phyloP scores from a whole-genome alignment of 2,329 filamentous ascomycete species.

The Penicillium freii region DNA sequence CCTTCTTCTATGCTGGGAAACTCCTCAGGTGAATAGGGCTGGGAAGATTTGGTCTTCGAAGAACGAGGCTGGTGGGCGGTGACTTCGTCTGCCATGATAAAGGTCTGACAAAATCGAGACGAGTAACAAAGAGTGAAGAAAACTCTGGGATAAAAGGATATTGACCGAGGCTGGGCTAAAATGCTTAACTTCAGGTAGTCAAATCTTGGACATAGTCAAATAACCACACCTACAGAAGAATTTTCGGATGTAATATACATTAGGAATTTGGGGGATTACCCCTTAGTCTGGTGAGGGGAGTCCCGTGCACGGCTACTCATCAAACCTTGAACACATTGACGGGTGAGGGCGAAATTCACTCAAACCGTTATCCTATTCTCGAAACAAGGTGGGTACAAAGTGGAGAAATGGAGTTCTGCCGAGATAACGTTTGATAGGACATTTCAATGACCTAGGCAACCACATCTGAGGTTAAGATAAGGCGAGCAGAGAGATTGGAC shows the following conservation, averaged over 20 bases:
- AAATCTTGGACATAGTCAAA: background rate
- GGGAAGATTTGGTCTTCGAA: background rate
- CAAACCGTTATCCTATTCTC: background rate
- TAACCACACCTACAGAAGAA: background rate
- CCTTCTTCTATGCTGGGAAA: constrained; percentile 9
- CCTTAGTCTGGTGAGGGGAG: background rate
- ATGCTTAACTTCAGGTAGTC: background rate
- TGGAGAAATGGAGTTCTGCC: background rate
- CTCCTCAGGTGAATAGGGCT: constrained; percentile 2
- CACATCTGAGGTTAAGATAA: background rate
- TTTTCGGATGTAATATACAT: background rate
- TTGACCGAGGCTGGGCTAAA: background rate
- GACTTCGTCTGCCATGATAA: constrained; percentile 5
- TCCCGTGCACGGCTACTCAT: background rate
- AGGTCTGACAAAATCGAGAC: background rate
- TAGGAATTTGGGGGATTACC: background rate
- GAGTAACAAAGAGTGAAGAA: too few species aligned
- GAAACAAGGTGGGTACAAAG: background rate
- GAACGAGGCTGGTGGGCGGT: background rate
- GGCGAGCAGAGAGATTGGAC: background rate
- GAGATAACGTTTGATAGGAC: background rate
- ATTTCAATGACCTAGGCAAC: background rate
- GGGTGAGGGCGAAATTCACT: background rate
- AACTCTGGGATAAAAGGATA: background rate
- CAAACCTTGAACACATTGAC: background rate